A percentile compares a stretch with the other conserved stretches of the same genome.
These are phyloP conservation scores for Choiromyces venosus DNA, from an alignment of 495 filamentous ascomycete genomes.

Conservation along the genomic window DNA sequence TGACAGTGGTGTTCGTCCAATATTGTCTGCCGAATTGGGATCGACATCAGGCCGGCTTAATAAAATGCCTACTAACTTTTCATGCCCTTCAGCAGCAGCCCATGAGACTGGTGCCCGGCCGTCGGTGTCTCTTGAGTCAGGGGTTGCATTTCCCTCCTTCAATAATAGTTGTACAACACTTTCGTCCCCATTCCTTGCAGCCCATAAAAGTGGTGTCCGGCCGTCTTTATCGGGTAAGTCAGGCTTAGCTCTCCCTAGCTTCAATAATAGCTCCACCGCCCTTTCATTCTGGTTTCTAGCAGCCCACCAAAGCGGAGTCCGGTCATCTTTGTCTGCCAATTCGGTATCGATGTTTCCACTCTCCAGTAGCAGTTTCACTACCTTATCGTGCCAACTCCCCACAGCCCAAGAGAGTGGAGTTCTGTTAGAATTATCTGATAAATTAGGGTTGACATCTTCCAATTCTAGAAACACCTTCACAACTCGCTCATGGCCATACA, in stretches of 20 bases:
- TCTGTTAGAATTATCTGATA: background rate
- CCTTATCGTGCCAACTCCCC: background rate
- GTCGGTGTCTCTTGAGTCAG: background rate
- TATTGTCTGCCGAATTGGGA: constrained; percentile 42
- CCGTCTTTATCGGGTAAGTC: constrained; percentile 4
- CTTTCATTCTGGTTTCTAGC: constrained; percentile 4
- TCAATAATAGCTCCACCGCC: constrained; percentile 7
- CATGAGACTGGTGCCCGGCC: constrained; percentile 5
- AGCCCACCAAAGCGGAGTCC: background rate
- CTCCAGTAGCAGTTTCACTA: background rate
- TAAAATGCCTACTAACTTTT: constrained; percentile 3
- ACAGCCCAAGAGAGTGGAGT: background rate
- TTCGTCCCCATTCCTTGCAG: constrained; percentile 11
- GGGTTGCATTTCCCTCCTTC: constrained; percentile 13
- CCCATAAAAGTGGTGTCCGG: constrained; percentile 11
- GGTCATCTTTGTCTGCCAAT: background rate
- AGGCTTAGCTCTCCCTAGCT: constrained; percentile 21
- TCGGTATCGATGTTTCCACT: background rate
- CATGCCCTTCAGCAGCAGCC: constrained; percentile 16
- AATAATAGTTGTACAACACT: constrained; percentile 17
- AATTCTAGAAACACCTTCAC: constrained; percentile 25
- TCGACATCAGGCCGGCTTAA: constrained; percentile 42
- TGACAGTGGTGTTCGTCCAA: constrained; percentile 52
- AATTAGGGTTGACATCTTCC: constrained; percentile 3
- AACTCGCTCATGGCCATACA: constrained; percentile 9